Evolutionary conservation across 345 rosid species (phyloP).

Genomic region (Kernera saxatilis): DNA sequence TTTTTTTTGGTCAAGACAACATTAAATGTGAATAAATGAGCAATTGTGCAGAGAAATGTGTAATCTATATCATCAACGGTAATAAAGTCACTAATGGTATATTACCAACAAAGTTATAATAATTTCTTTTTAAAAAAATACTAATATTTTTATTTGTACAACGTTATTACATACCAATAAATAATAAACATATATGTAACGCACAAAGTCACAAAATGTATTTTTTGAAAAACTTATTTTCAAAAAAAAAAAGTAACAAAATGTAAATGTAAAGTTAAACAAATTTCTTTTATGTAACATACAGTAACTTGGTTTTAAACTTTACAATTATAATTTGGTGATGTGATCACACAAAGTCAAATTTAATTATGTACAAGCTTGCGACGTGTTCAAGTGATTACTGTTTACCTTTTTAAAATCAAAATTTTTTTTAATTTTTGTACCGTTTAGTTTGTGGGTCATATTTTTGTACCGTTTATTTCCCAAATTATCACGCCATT

Average conservation of each 20-base stretch:
- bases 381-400: background rate
- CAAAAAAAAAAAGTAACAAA: background rate
- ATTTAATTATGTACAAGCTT: background rate
- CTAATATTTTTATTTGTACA: too few relatives aligned
- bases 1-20: background rate
- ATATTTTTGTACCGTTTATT: background rate
- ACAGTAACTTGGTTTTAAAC: background rate
- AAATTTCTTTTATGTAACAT: background rate
- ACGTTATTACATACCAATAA: background rate
- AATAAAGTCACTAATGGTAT: background rate
- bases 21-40: background rate
- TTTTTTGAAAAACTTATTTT: too few relatives aligned
- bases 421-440: background rate
- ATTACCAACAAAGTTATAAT: too few relatives aligned
- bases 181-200: background rate
- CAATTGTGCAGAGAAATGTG: background rate
- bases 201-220: background rate
- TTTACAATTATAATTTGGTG: background rate
- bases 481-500: background rate
- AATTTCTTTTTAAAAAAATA: too few relatives aligned
- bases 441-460: background rate
- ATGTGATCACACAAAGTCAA: background rate
- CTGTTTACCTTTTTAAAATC: background rate
- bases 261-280: background rate
- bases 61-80: background rate